A percentile compares a stretch with the other conserved stretches of the same genome.
These are phyloP conservation scores for Candida qinlingensis DNA, from an alignment of 805 yeast species.

Conservation along the genomic window DNA sequence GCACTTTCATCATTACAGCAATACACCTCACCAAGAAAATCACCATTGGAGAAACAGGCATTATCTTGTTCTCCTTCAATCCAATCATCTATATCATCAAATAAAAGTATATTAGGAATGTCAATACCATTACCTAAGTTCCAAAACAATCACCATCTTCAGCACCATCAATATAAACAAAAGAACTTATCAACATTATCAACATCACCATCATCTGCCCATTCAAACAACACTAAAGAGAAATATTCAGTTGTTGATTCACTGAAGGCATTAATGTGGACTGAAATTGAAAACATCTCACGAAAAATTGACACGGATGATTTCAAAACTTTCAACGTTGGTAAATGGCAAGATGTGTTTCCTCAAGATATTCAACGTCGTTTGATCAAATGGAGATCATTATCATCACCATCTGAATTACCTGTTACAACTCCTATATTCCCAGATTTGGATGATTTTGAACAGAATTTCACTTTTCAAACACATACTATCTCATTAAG, in stretches of 20 bases:
- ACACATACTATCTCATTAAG: constrained; percentile 75
- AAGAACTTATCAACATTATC: background rate
- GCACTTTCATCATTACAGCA: constrained; percentile 18
- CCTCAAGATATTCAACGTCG: constrained; percentile 64
- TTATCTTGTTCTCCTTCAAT: background rate
- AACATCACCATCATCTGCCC: constrained; percentile 9
- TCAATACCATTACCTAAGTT: constrained; percentile 1
- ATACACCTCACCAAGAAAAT: constrained; percentile 4
- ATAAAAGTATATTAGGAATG: constrained; percentile 1
- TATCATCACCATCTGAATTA: constrained; percentile 88
- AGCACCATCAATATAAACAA: constrained; percentile 2
- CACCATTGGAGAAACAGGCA: background rate
- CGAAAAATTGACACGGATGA: constrained; percentile 51
- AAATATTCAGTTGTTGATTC: constrained; percentile 18
- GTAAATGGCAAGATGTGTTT: constrained; percentile 89
- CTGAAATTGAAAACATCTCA: constrained; percentile 73
- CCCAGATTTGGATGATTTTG: constrained; percentile 65
- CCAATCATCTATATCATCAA: constrained; percentile 4
- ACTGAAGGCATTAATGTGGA: constrained; percentile 38
- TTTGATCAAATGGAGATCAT: constrained; percentile 85
- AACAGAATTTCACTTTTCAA: constrained; percentile 69
- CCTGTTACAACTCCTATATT: constrained; percentile 79
- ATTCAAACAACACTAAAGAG: constrained; percentile 5
- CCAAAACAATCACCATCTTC: constrained; percentile 1
- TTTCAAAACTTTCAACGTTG: constrained; percentile 54